Conservation (phyloP, 129 eudicot genomes). For the Tagetes erecta region DNA sequence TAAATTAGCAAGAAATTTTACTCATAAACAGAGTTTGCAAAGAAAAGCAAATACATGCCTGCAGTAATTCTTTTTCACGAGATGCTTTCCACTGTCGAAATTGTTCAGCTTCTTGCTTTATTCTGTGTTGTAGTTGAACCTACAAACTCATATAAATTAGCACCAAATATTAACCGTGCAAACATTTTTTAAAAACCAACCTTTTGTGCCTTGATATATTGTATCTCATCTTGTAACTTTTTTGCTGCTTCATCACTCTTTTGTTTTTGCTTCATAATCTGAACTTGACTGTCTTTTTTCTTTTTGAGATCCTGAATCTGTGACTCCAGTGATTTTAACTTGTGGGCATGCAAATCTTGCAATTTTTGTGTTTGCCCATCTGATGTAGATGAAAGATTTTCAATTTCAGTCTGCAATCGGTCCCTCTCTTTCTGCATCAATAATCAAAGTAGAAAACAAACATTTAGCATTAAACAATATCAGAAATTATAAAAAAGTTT, state of each 20-base stretch:
- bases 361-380: slow-evolving; percentile 90
- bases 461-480: background rate
- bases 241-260: slow-evolving; percentile 98
- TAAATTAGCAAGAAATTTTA: slow-evolving; percentile 8
- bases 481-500: background rate
- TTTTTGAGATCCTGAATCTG: slow-evolving; percentile 98
- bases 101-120: slow-evolving; percentile 97
- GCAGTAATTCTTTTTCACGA: slow-evolving; percentile 93
- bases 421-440: slow-evolving; percentile 84
- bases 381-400: slow-evolving; percentile 75
- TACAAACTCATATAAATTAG: slow-evolving; percentile 32
- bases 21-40: background rate
- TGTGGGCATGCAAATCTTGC: slow-evolving; percentile 89
- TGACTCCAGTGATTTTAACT: slow-evolving; percentile 81
- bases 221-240: slow-evolving; percentile 93
- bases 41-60: slow-evolving; percentile 45
- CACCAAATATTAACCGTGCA: background rate
- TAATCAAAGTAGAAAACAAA: slow-evolving; percentile 11
- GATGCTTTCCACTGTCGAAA: slow-evolving; percentile 99
- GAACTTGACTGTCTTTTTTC: slow-evolving; percentile 98
- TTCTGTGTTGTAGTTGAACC: slow-evolving; percentile 97
- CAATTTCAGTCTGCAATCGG: slow-evolving; percentile 82
- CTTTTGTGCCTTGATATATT: slow-evolving; percentile 98
- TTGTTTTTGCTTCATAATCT: slow-evolving; percentile 86
- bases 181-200: slow-evolving; percentile 25